Percentiles rank a stretch among this genome's conserved stretches.
These are phyloP conservation scores for Sugiyamaella boreocaroliniensis DNA, from an alignment of 805 yeast species.

Conservation along the genomic window DNA sequence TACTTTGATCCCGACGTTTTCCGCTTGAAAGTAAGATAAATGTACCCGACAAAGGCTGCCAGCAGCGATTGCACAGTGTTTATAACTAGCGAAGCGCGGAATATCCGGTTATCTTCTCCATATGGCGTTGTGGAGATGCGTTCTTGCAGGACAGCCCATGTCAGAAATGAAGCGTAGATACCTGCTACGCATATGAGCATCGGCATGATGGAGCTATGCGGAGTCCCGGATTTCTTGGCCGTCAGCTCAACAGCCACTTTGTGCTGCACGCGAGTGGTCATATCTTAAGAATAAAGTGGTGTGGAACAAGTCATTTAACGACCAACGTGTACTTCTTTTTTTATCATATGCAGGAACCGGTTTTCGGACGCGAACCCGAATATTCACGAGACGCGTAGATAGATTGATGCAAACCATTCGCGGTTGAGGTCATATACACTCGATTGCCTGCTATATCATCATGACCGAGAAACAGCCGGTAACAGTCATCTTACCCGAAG, in stretches of 20 bases:
- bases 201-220: conserved; percentile 2
- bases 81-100: conserved; percentile 73
- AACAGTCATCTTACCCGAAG: conserved; percentile 10
- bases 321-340: neutral
- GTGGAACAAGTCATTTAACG: no score
- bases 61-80: conserved; percentile 66
- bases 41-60: conserved; percentile 62
- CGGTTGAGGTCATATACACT: no score
- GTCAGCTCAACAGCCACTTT: neutral
- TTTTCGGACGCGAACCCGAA: neutral
- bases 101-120: conserved; percentile 47
- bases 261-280: neutral
- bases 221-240: neutral
- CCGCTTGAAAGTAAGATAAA: conserved; percentile 41
- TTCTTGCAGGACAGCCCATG: conserved; percentile 93
- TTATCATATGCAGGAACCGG: neutral
- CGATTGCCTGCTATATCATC: no score
- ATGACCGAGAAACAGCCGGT: neutral
- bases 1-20: conserved; percentile 4
- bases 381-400: neutral
- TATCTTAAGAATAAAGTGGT: no score
- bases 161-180: conserved; percentile 75
- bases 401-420: no score
- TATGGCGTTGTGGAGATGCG: conserved; percentile 72
- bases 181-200: conserved; percentile 43